Evolutionary conservation across 2,329 filamentous ascomycete genomes (phyloP).

Genomic region (Bipolaris zeicola): DNA sequence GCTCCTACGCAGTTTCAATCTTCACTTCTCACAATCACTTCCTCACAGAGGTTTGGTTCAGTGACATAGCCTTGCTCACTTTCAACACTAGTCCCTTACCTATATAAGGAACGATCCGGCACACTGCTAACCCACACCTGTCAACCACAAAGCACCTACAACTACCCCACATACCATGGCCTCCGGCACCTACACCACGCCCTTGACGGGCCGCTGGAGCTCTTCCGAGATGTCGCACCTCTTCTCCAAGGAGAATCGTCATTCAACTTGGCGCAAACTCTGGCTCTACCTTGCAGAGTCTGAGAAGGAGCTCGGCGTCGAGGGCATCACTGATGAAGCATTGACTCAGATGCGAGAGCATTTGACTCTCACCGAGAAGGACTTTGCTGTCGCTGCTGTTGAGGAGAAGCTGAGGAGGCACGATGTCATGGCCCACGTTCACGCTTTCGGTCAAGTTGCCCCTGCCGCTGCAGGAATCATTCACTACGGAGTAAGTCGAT

Average conservation of each 20-base stretch:
- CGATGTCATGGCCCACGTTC: constrained; percentile 71
- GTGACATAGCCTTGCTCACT: no score
- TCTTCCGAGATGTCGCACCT: constrained; percentile 64
- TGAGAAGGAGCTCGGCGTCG: constrained; percentile 79
- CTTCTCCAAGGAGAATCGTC: constrained; percentile 76
- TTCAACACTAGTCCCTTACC: no score
- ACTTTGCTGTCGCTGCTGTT: constrained; percentile 54
- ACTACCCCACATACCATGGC: constrained; percentile 15
- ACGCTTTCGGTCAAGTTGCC: constrained; percentile 74
- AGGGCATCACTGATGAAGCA: constrained; percentile 68
- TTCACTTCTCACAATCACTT: no score
- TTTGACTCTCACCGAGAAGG: constrained; percentile 53
- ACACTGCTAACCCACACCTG: constrained; percentile 6
- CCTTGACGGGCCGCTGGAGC: constrained; percentile 64
- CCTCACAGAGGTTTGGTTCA: no score
- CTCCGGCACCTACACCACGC: constrained; percentile 37
- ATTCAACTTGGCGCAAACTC: constrained; percentile 80
- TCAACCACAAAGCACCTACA: neutral
- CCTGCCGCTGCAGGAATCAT: constrained; percentile 83
- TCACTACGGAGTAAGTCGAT: constrained; percentile 65
- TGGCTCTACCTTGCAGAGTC: constrained; percentile 85
- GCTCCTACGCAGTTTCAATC: no score
- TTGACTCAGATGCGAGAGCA: constrained; percentile 55
- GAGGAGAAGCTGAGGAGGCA: constrained; percentile 65
- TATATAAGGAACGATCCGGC: no score